Evolutionary conservation across 1,284 basidiomycete genomes (phyloP).

Genomic region (Acaromyces ingoldii): DNA sequence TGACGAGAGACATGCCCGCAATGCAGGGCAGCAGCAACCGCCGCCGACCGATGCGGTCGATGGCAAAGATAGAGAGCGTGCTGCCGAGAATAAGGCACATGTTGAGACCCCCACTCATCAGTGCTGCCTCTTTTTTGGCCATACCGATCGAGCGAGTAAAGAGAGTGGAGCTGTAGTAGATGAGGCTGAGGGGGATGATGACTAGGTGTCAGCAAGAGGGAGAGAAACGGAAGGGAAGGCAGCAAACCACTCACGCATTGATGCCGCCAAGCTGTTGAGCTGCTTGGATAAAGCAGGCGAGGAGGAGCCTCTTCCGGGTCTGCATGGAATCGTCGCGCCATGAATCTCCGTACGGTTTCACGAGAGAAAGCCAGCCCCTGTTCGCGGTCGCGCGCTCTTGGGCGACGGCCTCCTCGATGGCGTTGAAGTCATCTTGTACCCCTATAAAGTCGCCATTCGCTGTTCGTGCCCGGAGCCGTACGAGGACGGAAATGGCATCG

Average conservation of each 20-base stretch:
- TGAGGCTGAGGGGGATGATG: too few relatives aligned
- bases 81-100: conserved; percentile 7
- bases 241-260: conserved; percentile 2
- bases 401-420: not conserved
- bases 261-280: conserved; percentile 8
- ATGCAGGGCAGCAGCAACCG: conserved; percentile 4
- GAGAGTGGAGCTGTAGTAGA: conserved; percentile 6
- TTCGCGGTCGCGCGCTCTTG: too few relatives aligned
- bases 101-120: conserved; percentile 3
- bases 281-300: conserved; percentile 9
- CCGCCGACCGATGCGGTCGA: conserved; percentile 1
- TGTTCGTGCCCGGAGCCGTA: not conserved
- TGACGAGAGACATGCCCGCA: conserved; percentile 5
- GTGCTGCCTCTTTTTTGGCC: not conserved
- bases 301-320: not conserved
- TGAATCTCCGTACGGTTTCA: not conserved
- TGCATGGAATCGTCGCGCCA: conserved; percentile 3
- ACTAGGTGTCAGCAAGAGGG: too few relatives aligned
- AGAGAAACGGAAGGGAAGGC: not conserved
- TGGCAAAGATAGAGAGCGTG: conserved; percentile 1
- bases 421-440: conserved; percentile 2
- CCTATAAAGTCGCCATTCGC: not conserved
- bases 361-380: not conserved
- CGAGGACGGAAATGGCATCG: conserved; percentile 3
- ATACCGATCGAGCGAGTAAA: conserved; percentile 1